Base-by-base conservation (phyloP, 78 protist species). In the Dictyostelium intermedium region DNA sequence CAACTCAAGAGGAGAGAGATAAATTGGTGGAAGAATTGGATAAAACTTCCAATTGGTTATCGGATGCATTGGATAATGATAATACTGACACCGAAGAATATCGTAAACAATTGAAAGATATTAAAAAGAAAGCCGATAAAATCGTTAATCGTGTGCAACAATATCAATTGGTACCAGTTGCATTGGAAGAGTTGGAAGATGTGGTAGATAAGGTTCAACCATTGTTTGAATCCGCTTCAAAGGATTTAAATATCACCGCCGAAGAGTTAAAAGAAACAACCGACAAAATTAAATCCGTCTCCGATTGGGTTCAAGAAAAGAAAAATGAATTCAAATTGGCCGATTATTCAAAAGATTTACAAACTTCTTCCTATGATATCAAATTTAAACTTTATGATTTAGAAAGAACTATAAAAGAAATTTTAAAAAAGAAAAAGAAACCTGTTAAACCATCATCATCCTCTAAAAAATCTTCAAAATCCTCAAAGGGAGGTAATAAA, bases 1-100 rank as follows among this genome's bases (percentile, higher is more conserved):
- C 94, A 5, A 89, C 87, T 20, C 72, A 35, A 32, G 61, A 80
- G 10, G 94, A 89, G 20, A 60, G 94, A 63, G 87, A 78, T 20
- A 5, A n/a, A 37, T n/a, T 89, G n/a, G 34, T 34, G 1, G 83
- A 18, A 8, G 94, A 89, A 23, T 23, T 89, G 3, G 70, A 74
- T 34, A 80, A 50, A 18, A 37, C 74, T 2, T 43, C 80, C 8
- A 13, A 16, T 18, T 89, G 94, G 94, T 80, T 80, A 14, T 78
- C 85, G 5, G 94, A 89, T 4, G 94, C 94, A 30, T 34, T 69
- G 16, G 85, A 89, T 60, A 43, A 11, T 34, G 74, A 32, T 20
- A 35, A 56, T 13, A 16, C 9, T 9, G 63, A 89, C 18, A 45
- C 73, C 18, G 87, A 45, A n/a, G 69, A 79, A 1, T 89, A 80